A percentile compares a stretch with the other conserved stretches of the same genome.
These are phyloP conservation scores for Proliferodiscus dingleyae DNA, from an alignment of 2,329 filamentous ascomycete genomes.

Conservation along the genomic window DNA sequence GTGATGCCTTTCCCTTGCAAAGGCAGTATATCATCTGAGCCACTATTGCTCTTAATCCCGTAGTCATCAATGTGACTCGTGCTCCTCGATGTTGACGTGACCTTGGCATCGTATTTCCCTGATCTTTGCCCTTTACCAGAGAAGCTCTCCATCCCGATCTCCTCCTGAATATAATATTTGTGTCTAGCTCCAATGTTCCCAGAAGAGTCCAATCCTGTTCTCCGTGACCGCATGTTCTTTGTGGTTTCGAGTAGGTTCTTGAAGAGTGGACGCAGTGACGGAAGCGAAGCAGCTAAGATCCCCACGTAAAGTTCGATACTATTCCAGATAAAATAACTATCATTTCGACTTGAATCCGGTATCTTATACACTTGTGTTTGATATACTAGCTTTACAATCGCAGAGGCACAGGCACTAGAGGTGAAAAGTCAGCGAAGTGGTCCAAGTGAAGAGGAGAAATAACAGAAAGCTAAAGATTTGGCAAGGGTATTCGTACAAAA, in stretches of 20 bases:
- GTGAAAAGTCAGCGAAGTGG: background rate
- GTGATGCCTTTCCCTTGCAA: conserved; percentile 14
- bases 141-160: conserved; percentile 18
- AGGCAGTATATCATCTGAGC: conserved; percentile 19
- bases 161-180: conserved; percentile 23
- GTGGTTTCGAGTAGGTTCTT: conserved; percentile 31
- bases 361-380: conserved; percentile 34
- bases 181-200: conserved; percentile 14
- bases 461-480: background rate
- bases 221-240: conserved; percentile 5
- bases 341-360: conserved; percentile 30
- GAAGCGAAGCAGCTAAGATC: conserved; percentile 39
- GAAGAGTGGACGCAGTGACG: conserved; percentile 39
- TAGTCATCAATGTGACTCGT: conserved; percentile 14
- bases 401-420: conserved; percentile 37
- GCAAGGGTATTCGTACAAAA: conserved; percentile 16
- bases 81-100: conserved; percentile 12
- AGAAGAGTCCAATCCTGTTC: background rate
- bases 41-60: conserved; percentile 8
- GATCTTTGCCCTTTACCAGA: background rate
- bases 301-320: conserved; percentile 41
- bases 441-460: background rate
- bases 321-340: conserved; percentile 40
- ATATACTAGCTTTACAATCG: conserved; percentile 38
- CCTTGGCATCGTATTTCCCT: conserved; percentile 15